Conservation (phyloP, 2,329 filamentous ascomycete genomes). For the Fusarium irregulare region DNA sequence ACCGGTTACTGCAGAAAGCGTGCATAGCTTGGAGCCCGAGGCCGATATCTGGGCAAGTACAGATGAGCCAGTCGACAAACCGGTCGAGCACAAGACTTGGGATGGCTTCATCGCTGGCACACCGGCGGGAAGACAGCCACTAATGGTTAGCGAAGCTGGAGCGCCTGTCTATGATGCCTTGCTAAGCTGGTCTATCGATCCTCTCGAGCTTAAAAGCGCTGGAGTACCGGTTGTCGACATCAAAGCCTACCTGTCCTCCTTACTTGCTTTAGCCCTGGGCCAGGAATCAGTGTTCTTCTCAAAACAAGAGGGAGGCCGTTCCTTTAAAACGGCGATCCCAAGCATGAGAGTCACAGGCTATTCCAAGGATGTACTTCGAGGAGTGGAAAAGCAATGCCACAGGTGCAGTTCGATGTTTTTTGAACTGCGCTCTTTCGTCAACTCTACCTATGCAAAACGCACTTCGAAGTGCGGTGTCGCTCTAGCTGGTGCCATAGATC, state of each 20-base stretch:
- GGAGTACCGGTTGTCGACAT: constrained; percentile 59
- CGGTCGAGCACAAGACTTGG: constrained; percentile 72
- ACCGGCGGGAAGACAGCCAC: constrained; percentile 52
- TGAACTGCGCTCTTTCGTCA: constrained; percentile 60
- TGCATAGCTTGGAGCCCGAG: constrained; percentile 14
- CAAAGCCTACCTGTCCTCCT: constrained; percentile 63
- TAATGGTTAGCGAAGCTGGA: constrained; percentile 77
- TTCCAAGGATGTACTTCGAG: constrained; percentile 61
- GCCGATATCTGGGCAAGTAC: constrained; percentile 60
- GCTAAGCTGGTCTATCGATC: constrained; percentile 57
- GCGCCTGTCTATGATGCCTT: constrained; percentile 73
- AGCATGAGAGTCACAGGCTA: constrained; percentile 67
- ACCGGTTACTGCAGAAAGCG: constrained; percentile 6
- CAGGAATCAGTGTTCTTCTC: constrained; percentile 77
- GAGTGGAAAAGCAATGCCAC: constrained; percentile 60
- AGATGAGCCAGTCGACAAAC: constrained; percentile 47
- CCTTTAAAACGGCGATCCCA: constrained; percentile 63
- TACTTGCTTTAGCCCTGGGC: constrained; percentile 76
- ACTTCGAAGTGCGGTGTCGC: constrained; percentile 62
- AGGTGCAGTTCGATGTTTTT: constrained; percentile 61
- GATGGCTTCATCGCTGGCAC: constrained; percentile 68
- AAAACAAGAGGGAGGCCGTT: constrained; percentile 64
- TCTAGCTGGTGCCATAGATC: constrained; percentile 62
- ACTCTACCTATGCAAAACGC: constrained; percentile 58
- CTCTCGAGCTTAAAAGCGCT: constrained; percentile 52